Evolutionary conservation across 148 eudicot genomes (phyloP).

Genomic region (Tetragonia tetragonoides): DNA sequence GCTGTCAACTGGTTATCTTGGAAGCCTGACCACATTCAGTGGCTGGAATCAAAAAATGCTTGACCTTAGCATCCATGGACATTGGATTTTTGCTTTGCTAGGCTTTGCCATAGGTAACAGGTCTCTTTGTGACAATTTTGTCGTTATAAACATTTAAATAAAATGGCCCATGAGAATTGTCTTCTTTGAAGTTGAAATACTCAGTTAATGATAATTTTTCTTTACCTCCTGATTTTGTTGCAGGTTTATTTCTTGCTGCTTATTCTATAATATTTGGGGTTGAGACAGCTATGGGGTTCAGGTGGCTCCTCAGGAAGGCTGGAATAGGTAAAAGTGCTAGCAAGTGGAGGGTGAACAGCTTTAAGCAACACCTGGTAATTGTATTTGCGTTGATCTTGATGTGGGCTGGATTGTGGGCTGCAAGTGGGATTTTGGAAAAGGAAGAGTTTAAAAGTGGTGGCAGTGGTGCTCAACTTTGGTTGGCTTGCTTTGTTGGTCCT

Average conservation of each 20-base stretch:
- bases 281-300: constrained; percentile 58
- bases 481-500: constrained; percentile 79
- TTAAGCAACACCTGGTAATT: constrained; percentile 30
- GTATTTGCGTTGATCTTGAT: constrained; percentile 32
- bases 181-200: neutral
- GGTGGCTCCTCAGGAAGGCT: constrained; percentile 29
- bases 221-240: constrained; percentile 11
- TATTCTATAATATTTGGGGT: constrained; percentile 63
- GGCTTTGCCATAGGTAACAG: constrained; percentile 64
- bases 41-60: constrained; percentile 98
- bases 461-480: constrained; percentile 61
- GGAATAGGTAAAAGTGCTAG: constrained; percentile 11
- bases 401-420: constrained; percentile 49
- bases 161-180: neutral
- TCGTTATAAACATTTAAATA: neutral
- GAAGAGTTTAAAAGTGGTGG: constrained; percentile 53
- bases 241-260: constrained; percentile 69
- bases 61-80: constrained; percentile 74
- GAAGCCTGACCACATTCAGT: constrained; percentile 94
- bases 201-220: neutral
- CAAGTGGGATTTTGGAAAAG: constrained; percentile 46
- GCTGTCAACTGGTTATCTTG: constrained; percentile 82
- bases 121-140: neutral
- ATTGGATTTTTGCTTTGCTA: constrained; percentile 64
- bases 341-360: constrained; percentile 25